Base-by-base conservation (phyloP, 2,329 filamentous ascomycete species). In the Fusarium floridanum region DNA sequence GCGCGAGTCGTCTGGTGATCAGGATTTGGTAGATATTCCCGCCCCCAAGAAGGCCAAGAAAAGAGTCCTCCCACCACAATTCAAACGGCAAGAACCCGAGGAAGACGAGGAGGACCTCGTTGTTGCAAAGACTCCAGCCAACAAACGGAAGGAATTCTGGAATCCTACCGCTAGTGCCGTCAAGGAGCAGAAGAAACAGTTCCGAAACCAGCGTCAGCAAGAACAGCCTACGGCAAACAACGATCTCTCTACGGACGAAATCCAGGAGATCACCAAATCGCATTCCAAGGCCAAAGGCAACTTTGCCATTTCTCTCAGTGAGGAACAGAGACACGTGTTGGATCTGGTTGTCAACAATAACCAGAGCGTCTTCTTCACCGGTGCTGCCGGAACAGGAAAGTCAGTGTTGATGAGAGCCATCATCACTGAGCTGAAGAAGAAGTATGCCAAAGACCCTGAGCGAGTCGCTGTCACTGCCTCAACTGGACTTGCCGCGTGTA, bases 301-400 rank as follows among this genome's bases (percentile, higher is more conserved):
- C 9, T 79, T 80, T 29, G 84, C 88, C 11, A 88, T 97, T 11
- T 92, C 92, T 66, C 86, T 99, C 39, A 98, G 94, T 80, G 89
- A 93, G 14, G 97, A 99, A 81, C 97, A 99, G 83, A 89, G 91
- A 69, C 91, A 94, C 68, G 95, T 99, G 12, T 86, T 97, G 67
- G 91, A 95, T 55, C 86, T 98, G 22, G 96, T 99, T 11, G 89
- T 95, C 9, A 90, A 97, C 24, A 86, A 94, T 73, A 90, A 90
- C 68, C 93, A 95, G 82, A 98, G 96, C 77, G 95, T 98, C 3
- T 99, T 99, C 86, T 99, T 99, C 82, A 99, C 97, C 1, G 97
- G 97, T 77, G 97, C 97, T 68, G 97, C 97, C 67, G 95, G 93
- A 87, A 98, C 97, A 6, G 97, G 97, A 82, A 99, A 99, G 86